These are phyloP conservation scores for Chloranthus sessilifolius DNA, from an alignment of 164 flowering plant species.

Conservation along the genomic window DNA sequence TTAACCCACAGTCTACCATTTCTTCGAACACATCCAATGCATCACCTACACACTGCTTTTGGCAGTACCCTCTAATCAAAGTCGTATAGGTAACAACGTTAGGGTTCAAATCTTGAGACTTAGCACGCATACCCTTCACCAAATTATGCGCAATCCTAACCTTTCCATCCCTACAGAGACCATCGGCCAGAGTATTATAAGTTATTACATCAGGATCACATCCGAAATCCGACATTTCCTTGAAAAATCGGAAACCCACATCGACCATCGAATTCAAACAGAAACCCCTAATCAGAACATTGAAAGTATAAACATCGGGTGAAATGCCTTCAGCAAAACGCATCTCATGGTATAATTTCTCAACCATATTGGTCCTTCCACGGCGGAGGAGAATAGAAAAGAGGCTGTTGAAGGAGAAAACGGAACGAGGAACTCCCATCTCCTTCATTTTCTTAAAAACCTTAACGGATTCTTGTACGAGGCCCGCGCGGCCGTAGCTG, in stretches of 20 bases:
- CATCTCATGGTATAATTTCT: conserved; percentile 65
- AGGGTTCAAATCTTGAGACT: conserved; percentile 42
- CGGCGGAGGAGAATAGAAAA: conserved; percentile 51
- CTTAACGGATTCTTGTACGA: conserved; percentile 59
- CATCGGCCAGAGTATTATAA: conserved; percentile 74
- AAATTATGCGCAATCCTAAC: conserved; percentile 55
- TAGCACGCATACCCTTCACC: conserved; percentile 59
- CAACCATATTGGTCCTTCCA: conserved; percentile 52
- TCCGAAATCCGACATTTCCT: conserved; percentile 43
- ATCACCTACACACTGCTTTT: conserved; percentile 40
- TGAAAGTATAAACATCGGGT: conserved; percentile 66
- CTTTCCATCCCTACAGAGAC: conserved; percentile 67
- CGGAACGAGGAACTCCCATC: conserved; percentile 49
- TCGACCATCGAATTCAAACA: conserved; percentile 66
- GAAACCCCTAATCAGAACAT: conserved; percentile 70
- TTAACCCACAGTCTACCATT: conserved; percentile 44
- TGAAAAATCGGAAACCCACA: conserved; percentile 57
- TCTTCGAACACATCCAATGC: conserved; percentile 57
- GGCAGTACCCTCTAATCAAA: conserved; percentile 77
- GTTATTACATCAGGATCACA: conserved; percentile 63
- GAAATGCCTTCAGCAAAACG: conserved; percentile 38
- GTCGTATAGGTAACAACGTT: conserved; percentile 77
- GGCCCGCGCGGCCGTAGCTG: conserved; percentile 56
- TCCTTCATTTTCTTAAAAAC: conserved; percentile 45
- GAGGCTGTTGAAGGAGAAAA: conserved; percentile 53